These are phyloP conservation scores for Periconia macrospinosa DNA, from an alignment of 2,329 filamentous ascomycete genomes.

Conservation along the genomic window DNA sequence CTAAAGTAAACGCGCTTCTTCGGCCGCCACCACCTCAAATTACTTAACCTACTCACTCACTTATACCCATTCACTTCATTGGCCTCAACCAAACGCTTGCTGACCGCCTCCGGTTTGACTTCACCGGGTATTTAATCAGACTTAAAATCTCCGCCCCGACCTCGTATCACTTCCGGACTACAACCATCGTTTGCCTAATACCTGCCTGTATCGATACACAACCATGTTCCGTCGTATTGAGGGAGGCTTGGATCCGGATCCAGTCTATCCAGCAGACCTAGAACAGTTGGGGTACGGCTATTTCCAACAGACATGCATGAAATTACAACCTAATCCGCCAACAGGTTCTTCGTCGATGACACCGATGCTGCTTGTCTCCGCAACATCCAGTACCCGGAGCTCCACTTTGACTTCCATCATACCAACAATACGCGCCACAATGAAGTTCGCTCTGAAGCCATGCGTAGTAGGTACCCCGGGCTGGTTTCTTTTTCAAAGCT, in stretches of 20 bases:
- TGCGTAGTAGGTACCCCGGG: slow-evolving; percentile 63
- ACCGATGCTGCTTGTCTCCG: slow-evolving; percentile 68
- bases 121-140: neutral
- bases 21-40: neutral
- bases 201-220: neutral
- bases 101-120: neutral
- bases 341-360: slow-evolving; percentile 77
- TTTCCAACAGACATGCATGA: neutral
- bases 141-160: neutral
- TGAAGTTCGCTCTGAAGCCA: slow-evolving; percentile 66
- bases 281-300: slow-evolving; percentile 68
- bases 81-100: neutral
- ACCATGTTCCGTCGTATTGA: slow-evolving; percentile 76
- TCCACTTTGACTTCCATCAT: slow-evolving; percentile 74
- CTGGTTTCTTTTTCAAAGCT: slow-evolving; percentile 1
- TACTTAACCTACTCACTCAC: neutral
- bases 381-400: slow-evolving; percentile 65
- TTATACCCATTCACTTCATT: neutral
- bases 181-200: neutral
- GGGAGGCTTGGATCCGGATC: slow-evolving; percentile 67
- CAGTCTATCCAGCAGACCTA: slow-evolving; percentile 66
- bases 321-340: neutral
- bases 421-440: slow-evolving; percentile 78
- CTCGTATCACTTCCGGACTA: neutral
- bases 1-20: neutral